Percentiles rank a stretch among this genome's conserved stretches.
These are phyloP conservation scores for Candida xyloterini DNA, from an alignment of 805 yeast genomes.

Conservation along the genomic window DNA sequence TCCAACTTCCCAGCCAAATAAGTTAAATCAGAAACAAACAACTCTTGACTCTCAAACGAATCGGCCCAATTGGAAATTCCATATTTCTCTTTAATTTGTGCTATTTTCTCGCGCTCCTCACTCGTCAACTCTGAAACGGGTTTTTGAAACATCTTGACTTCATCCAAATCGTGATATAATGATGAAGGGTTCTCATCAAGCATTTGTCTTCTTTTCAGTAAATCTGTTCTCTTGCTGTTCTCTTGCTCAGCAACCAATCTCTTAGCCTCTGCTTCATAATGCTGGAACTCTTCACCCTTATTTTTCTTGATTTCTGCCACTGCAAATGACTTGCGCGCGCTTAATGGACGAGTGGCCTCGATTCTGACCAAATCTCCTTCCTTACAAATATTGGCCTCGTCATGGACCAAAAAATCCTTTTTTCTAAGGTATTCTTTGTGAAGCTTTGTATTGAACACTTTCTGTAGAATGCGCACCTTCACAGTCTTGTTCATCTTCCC, in stretches of 20 bases:
- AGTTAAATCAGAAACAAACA: conserved; percentile 29
- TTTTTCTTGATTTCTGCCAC: conserved; percentile 87
- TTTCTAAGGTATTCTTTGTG: conserved; percentile 74
- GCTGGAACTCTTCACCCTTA: conserved; percentile 88
- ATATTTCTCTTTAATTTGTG: conserved; percentile 34
- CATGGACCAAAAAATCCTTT: conserved; percentile 88
- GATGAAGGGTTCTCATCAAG: conserved; percentile 24
- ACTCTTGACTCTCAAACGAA: conserved; percentile 26
- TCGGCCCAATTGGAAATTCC: conserved; percentile 27
- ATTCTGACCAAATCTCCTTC: conserved; percentile 96
- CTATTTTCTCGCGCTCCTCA: conserved; percentile 38
- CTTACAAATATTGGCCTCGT: conserved; percentile 84
- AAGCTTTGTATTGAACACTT: conserved; percentile 65
- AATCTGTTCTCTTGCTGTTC: conserved; percentile 48
- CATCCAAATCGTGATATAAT: conserved; percentile 31
- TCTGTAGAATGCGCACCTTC: conserved; percentile 82
- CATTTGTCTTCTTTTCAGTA: conserved; percentile 47
- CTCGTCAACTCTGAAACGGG: conserved; percentile 15
- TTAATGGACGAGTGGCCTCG: conserved; percentile 81
- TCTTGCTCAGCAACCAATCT: conserved; percentile 67
- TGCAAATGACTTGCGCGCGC: conserved; percentile 80
- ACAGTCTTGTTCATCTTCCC: conserved; percentile 96
- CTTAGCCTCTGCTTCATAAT: conserved; percentile 72
- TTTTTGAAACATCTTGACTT: conserved; percentile 17
- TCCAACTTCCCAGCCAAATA: conserved; percentile 24